Conservation (phyloP, 2,329 filamentous ascomycete genomes). For the Exutisphaerella laricina region DNA sequence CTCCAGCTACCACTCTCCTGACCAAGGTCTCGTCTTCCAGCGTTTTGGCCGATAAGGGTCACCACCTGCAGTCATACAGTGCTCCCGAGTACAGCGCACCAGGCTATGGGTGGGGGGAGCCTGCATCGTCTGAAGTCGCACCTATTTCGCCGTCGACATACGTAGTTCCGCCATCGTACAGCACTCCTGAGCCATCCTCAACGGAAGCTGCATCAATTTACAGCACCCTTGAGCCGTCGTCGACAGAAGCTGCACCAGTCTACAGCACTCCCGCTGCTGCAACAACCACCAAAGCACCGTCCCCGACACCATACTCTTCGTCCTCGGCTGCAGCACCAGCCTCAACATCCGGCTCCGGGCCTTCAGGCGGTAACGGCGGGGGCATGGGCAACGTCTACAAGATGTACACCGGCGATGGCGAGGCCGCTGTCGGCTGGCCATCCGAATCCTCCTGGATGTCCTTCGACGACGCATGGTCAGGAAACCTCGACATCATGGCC, state of each 20-base stretch:
- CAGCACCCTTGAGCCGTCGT: no score
- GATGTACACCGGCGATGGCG: slow-evolving; percentile 24
- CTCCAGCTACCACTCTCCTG: slow-evolving; percentile 4
- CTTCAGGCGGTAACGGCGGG: slow-evolving; percentile 6
- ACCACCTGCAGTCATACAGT: neutral
- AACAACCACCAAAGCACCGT: slow-evolving; percentile 1
- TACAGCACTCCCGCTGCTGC: slow-evolving; percentile 7
- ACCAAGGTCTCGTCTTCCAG: slow-evolving; percentile 6
- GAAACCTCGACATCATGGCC: slow-evolving; percentile 35
- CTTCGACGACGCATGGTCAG: slow-evolving; percentile 30
- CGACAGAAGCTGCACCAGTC: slow-evolving; percentile 2
- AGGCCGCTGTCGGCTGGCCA: slow-evolving; percentile 24
- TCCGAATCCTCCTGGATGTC: slow-evolving; percentile 20
- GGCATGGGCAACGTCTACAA: slow-evolving; percentile 18
- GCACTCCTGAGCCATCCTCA: slow-evolving; percentile 3
- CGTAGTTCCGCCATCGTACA: neutral
- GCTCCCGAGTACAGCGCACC: neutral
- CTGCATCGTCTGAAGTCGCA: slow-evolving; percentile 6
- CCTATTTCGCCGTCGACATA: slow-evolving; percentile 4
- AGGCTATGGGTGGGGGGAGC: neutral
- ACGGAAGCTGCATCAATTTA: slow-evolving; percentile 5
- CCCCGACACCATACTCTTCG: neutral
- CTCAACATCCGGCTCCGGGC: slow-evolving; percentile 4
- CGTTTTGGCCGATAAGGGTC: slow-evolving; percentile 7
- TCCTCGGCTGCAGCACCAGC: slow-evolving; percentile 4